These are phyloP conservation scores for Pythium vanterpoolii DNA, from an alignment of 352 stramenopile genomes.

Conservation along the genomic window DNA sequence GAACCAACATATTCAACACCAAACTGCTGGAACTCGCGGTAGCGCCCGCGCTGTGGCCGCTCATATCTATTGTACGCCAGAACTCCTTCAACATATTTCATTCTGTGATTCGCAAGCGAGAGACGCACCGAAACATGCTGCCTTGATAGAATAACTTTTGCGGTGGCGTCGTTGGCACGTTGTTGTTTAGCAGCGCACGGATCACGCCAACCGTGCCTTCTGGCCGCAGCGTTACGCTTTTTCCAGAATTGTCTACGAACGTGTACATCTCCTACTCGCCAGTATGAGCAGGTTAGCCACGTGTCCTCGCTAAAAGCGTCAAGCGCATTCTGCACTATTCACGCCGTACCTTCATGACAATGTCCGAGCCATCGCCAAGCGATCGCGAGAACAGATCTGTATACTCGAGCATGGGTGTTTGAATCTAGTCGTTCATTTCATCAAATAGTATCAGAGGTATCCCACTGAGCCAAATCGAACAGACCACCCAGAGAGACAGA, in stretches of 20 bases:
- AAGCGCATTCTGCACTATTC: not conserved
- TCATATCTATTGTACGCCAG: constrained; percentile 57
- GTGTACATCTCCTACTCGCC: constrained; percentile 84
- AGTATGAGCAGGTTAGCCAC: not conserved
- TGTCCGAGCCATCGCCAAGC: constrained; percentile 80
- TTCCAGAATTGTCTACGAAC: constrained; percentile 84
- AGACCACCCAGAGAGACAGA: not conserved
- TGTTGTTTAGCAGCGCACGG: constrained; percentile 76
- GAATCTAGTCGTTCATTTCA: constrained; percentile 39
- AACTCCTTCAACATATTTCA: not conserved
- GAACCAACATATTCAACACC: constrained; percentile 84
- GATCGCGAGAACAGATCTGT: constrained; percentile 81
- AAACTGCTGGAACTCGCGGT: constrained; percentile 89
- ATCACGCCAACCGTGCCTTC: constrained; percentile 84
- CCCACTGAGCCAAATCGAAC: not conserved
- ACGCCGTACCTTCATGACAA: constrained; percentile 78
- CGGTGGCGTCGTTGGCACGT: constrained; percentile 61
- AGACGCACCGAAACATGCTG: constrained; percentile 82
- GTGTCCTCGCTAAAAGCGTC: not conserved
- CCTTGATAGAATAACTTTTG: constrained; percentile 83
- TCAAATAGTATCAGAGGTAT: not conserved
- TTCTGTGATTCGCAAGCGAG: not conserved
- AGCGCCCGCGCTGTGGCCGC: constrained; percentile 79
- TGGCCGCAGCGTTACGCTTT: constrained; percentile 80
- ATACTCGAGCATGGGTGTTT: constrained; percentile 85